A percentile compares a stretch with the other conserved stretches of the same genome.
Conservation (phyloP, 176 grass and related monocot species). For the Alloteropsis semialata region DNA sequence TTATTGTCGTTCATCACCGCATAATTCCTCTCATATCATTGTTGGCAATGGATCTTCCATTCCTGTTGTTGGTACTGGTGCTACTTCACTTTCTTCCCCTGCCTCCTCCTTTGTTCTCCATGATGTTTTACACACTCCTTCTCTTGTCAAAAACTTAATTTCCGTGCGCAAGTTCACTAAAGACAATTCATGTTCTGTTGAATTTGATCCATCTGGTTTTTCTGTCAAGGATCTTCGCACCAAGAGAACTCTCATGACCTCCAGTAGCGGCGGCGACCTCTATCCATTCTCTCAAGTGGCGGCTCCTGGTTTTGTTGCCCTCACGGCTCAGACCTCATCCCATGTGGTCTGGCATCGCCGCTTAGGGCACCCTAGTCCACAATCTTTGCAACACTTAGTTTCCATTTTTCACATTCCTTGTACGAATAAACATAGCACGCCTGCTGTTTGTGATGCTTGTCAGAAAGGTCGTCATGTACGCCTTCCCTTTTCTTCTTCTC, state of each 20-base stretch:
- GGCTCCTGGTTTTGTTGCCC: background rate
- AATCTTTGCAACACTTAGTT: background rate
- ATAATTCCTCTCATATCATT: background rate
- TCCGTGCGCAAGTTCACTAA: background rate
- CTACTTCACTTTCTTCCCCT: too few species aligned
- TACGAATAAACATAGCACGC: fast-evolving
- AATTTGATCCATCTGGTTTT: background rate
- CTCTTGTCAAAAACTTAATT: background rate
- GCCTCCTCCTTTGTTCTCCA: background rate
- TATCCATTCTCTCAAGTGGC: background rate
- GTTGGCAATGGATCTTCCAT: background rate
- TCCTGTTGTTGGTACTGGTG: background rate
- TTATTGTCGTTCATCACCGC: background rate
- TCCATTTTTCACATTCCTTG: background rate
- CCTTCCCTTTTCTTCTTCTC: background rate
- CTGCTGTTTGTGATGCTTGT: background rate
- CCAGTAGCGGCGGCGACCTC: background rate
- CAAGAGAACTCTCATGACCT: background rate
- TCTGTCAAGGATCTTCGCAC: background rate
- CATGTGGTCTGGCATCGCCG: background rate
- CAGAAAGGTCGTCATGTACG: background rate
- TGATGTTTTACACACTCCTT: background rate
- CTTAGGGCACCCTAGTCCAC: background rate
- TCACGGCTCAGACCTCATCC: background rate
- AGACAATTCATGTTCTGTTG: background rate